Percentiles rank a stretch among this genome's conserved stretches.
Conservation (phyloP, 257 asterid species). For the Solanum megistacrolobum region DNA sequence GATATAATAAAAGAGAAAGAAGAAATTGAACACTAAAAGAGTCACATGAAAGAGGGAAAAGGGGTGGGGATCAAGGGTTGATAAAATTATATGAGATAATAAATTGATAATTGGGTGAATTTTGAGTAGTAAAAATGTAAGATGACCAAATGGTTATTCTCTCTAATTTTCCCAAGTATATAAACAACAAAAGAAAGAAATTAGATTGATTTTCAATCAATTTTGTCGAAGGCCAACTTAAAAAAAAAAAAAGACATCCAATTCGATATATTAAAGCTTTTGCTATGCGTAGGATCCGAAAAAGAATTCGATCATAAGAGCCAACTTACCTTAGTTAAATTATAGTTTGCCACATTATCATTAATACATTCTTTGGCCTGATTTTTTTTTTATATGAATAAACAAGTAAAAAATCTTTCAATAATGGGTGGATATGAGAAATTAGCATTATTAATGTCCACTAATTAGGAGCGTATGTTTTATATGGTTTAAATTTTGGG, state of each 20-base stretch:
- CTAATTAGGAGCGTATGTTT: not conserved
- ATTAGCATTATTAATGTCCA: too few species aligned
- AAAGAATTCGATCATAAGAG: too few species aligned
- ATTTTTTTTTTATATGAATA: too few species aligned
- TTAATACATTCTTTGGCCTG: not conserved
- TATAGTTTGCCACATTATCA: too few species aligned
- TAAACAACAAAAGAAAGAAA: not conserved
- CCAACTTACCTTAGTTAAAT: too few species aligned
- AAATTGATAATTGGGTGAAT: not conserved
- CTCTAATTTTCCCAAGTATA: too few species aligned
- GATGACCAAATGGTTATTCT: not conserved
- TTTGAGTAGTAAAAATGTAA: not conserved
- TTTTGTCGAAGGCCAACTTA: too few species aligned
- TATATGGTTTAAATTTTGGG: not conserved
- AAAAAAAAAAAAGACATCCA: too few species aligned
- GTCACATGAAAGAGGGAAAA: not conserved
- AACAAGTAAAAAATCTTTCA: not conserved
- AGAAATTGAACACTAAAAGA: not conserved
- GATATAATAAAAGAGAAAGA: not conserved
- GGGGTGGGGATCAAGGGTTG: not conserved
- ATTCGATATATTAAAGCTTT: too few species aligned
- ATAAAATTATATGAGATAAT: not conserved
- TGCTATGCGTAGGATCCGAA: too few species aligned
- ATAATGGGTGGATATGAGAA: too few species aligned
- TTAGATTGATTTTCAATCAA: not conserved